Conservation (phyloP, 2,329 filamentous ascomycete genomes). For the Cercospora sp. region DNA sequence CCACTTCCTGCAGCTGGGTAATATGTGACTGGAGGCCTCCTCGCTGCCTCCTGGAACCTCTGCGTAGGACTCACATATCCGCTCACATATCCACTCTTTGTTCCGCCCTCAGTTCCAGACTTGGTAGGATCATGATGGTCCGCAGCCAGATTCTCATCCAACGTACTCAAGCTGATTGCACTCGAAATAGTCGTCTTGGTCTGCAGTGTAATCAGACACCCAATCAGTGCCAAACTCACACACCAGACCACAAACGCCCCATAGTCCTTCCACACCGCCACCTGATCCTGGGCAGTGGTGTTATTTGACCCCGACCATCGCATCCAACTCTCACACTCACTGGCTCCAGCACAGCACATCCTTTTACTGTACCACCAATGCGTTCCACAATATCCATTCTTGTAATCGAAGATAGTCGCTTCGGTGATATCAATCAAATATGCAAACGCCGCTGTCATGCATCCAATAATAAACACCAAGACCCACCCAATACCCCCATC, state of each 20-base stretch:
- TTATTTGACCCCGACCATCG: constrained; percentile 62
- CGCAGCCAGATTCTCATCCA: constrained; percentile 90
- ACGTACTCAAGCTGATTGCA: constrained; percentile 77
- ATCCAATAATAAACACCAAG: constrained; percentile 83
- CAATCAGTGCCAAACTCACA: constrained; percentile 65
- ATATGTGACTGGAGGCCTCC: constrained; percentile 76
- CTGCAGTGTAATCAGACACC: constrained; percentile 77
- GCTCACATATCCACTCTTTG: constrained; percentile 36
- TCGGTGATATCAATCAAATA: constrained; percentile 90
- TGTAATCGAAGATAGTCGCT: constrained; percentile 81
- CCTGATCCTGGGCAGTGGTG: constrained; percentile 49
- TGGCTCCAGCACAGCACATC: constrained; percentile 59
- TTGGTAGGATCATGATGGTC: constrained; percentile 46
- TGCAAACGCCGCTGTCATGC: constrained; percentile 78
- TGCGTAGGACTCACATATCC: constrained; percentile 43
- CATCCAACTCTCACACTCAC: constrained; percentile 59
- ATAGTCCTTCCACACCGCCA: constrained; percentile 70
- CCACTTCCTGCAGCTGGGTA: constrained; percentile 95
- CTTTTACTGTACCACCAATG: constrained; percentile 73
- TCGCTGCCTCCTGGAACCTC: constrained; percentile 42
- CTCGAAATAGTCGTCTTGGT: constrained; percentile 96
- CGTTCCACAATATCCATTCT: constrained; percentile 77
- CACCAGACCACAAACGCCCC: constrained; percentile 72
- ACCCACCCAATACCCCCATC: constrained; percentile 95
- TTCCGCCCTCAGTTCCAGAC: constrained; percentile 41